Percentiles rank a stretch among this genome's conserved stretches.
phyloP scores from a whole-genome alignment of 2,329 filamentous ascomycete species.

The Trichoderma hamatum region DNA sequence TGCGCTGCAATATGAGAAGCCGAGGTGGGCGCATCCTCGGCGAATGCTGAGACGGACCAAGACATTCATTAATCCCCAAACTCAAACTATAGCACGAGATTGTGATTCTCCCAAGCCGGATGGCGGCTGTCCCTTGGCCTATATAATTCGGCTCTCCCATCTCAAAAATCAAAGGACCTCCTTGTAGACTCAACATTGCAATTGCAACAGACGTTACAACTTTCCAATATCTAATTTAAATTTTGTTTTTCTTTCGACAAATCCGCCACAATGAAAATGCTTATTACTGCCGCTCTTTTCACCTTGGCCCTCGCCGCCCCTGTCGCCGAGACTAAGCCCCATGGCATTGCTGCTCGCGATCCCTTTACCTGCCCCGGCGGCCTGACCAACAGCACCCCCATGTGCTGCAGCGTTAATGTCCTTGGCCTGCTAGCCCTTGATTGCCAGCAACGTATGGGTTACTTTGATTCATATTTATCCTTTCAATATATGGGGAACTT shows the following conservation, averaged over 20 bases:
- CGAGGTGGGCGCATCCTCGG: background rate
- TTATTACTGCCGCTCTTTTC: background rate
- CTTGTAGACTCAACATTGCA: background rate
- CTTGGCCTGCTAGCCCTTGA: background rate
- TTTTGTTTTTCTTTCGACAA: too few relatives aligned
- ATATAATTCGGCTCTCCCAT: background rate
- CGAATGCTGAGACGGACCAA: background rate
- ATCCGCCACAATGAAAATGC: background rate
- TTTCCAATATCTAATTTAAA: background rate
- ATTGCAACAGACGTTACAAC: background rate
- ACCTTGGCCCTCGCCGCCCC: background rate
- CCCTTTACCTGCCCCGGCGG: background rate
- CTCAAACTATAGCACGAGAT: background rate
- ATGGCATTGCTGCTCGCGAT: background rate
- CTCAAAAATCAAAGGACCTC: background rate
- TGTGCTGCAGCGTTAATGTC: background rate
- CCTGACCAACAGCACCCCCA: background rate
- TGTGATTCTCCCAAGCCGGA: background rate
- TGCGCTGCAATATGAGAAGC: background rate
- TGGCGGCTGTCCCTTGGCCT: background rate
- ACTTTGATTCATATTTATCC: background rate
- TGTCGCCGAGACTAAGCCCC: background rate
- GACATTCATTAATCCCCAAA: background rate
- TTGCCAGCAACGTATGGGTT: rapidly evolving
- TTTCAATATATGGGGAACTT: background rate